Conservation (phyloP, 1,139 yeast species). For the Kluyveromyces sp. region DNA sequence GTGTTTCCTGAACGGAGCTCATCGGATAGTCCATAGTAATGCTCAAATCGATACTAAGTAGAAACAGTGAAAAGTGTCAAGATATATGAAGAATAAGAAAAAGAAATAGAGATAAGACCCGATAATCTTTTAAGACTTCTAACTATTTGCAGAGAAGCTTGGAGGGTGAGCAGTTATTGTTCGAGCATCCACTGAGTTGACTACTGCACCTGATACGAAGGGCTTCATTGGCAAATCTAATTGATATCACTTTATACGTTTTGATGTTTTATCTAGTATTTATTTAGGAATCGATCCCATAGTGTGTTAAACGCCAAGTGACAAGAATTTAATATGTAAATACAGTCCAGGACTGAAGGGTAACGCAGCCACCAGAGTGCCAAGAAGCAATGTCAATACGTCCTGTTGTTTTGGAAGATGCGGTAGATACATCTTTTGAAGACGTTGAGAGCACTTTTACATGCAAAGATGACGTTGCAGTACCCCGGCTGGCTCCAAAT, state of each 20-base stretch:
- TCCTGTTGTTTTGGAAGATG: constrained; percentile 16
- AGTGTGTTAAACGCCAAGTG: not conserved
- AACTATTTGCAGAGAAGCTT: too few relatives aligned
- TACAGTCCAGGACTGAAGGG: not conserved
- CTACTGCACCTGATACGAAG: too few relatives aligned
- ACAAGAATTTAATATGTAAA: not conserved
- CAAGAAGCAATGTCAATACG: constrained; percentile 11
- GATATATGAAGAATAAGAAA: too few relatives aligned
- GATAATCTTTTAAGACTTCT: too few relatives aligned
- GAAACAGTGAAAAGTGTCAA: too few relatives aligned
- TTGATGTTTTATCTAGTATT: not conserved
- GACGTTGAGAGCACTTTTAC: constrained; percentile 27
- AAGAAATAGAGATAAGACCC: too few relatives aligned
- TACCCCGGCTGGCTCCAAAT: constrained; percentile 14
- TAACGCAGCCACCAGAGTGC: not conserved
- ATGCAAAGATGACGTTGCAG: constrained; percentile 9
- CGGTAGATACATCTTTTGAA: constrained; percentile 29
- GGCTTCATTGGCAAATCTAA: not conserved
- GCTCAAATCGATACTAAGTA: too few relatives aligned
- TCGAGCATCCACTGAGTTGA: too few relatives aligned
- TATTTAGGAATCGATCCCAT: not conserved
- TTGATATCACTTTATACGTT: not conserved
- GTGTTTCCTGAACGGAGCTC: too few relatives aligned
- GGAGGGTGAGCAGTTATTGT: too few relatives aligned
- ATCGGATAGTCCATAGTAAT: too few relatives aligned